Evolutionary conservation across 371 early-diverging fungal genomes (phyloP).

Genomic region (Mycotypha africana): DNA sequence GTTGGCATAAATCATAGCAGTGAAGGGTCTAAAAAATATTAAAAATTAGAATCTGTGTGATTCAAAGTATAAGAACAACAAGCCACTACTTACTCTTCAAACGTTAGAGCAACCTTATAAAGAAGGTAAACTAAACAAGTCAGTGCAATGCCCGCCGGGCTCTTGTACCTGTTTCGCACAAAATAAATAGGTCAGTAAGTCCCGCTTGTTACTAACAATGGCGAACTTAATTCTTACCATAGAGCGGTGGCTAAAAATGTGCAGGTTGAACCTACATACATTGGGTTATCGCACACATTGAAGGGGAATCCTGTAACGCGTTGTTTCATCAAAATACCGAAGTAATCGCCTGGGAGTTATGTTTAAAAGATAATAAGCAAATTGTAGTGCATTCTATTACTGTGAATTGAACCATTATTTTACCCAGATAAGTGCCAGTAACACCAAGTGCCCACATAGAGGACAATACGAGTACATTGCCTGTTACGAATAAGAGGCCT

Average conservation of each 20-base stretch:
- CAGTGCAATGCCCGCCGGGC: conserved; percentile 67
- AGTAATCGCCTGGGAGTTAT: conserved; percentile 74
- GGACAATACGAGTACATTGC: conserved; percentile 75
- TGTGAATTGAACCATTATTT: too few relatives aligned
- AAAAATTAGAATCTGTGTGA: not conserved
- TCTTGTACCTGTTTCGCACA: conserved; percentile 39
- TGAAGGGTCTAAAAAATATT: conserved; percentile 11
- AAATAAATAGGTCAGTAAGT: too few relatives aligned
- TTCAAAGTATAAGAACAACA: not conserved
- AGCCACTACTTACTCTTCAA: conserved; percentile 63
- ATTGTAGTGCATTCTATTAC: too few relatives aligned
- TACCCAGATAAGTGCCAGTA: conserved; percentile 88
- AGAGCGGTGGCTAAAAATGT: conserved; percentile 81
- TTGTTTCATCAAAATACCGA: conserved; percentile 87
- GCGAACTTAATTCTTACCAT: conserved; percentile 50
- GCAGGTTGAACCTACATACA: conserved; percentile 92
- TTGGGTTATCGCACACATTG: conserved; percentile 87
- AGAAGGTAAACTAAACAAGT: conserved; percentile 66
- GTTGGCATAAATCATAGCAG: conserved; percentile 69
- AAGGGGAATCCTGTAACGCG: conserved; percentile 90
- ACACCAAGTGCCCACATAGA: conserved; percentile 87
- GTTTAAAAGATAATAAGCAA: not conserved
- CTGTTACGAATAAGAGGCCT: conserved; percentile 49
- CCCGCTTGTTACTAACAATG: too few relatives aligned
- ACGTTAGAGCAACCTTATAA: conserved; percentile 70